Conservation (phyloP, 2,329 filamentous ascomycete genomes). For the Fusarium tanahbumbuense region DNA sequence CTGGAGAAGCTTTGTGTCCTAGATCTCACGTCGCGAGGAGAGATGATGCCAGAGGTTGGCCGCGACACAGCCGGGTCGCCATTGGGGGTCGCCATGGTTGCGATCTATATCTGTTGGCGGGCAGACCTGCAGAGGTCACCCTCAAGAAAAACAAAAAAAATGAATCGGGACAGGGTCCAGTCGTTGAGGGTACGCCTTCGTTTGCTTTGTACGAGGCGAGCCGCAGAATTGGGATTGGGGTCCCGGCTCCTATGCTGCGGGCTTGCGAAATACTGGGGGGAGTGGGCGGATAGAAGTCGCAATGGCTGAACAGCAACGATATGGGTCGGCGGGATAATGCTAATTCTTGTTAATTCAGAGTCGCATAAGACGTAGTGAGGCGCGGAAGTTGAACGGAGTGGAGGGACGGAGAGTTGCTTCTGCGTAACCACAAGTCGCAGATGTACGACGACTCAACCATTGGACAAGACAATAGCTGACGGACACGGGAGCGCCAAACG, state of each 20-base stretch:
- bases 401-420: conserved; percentile 40
- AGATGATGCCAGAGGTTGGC: conserved; percentile 51
- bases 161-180: conserved; percentile 28
- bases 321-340: conserved; percentile 29
- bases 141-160: conserved; percentile 7
- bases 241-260: conserved; percentile 24
- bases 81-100: conserved; percentile 46
- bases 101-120: conserved; percentile 41
- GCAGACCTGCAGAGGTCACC: conserved; percentile 42
- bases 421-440: conserved; percentile 43
- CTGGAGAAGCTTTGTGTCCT: conserved; percentile 75
- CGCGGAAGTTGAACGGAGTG: conserved; percentile 35
- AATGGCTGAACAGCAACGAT: conserved; percentile 29
- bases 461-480: conserved; percentile 30
- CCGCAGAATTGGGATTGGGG: conserved; percentile 33
- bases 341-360: conserved; percentile 43
- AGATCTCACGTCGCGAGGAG: conserved; percentile 56
- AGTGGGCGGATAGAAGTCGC: conserved; percentile 22
- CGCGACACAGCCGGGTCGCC: conserved; percentile 48
- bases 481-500: conserved; percentile 37
- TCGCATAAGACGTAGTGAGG: conserved; percentile 31
- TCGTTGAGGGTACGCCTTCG: conserved; percentile 30
- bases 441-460: conserved; percentile 34
- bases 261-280: conserved; percentile 23
- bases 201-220: conserved; percentile 38